Evolutionary conservation across 2,329 filamentous ascomycete genomes (phyloP).

Genomic region (Aspergillus sp.): DNA sequence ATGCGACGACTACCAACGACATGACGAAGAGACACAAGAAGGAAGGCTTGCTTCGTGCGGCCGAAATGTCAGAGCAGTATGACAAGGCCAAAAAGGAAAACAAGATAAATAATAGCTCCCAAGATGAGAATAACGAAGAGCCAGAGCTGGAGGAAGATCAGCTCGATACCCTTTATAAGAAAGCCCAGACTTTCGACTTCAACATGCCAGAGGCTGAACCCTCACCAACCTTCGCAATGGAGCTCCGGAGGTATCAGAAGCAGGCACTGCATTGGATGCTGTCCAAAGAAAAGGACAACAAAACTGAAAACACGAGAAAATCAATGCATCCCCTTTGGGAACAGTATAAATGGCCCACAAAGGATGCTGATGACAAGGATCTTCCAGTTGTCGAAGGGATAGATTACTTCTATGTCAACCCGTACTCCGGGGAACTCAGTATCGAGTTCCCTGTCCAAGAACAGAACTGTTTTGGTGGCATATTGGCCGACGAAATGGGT

Average conservation of each 20-base stretch:
- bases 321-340: conserved; percentile 99
- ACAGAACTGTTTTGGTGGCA: conserved; percentile 87
- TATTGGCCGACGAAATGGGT: conserved; percentile 94
- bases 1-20: conserved; percentile 67
- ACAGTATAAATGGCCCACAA: conserved; percentile 81
- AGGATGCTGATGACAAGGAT: conserved; percentile 77
- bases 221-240: conserved; percentile 71
- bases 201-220: conserved; percentile 81
- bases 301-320: conserved; percentile 55
- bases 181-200: conserved; percentile 96
- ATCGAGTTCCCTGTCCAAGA: conserved; percentile 88
- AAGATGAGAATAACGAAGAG: conserved; percentile 70
- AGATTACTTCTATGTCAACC: conserved; percentile 84
- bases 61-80: conserved; percentile 73
- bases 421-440: conserved; percentile 90
- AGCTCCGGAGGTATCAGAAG: conserved; percentile 85
- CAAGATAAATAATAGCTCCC: conserved; percentile 39
- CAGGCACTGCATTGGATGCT: conserved; percentile 97
- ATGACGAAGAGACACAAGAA: conserved; percentile 70
- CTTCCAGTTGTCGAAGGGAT: conserved; percentile 60
- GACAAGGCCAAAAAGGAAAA: conserved; percentile 53
- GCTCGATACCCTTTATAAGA: conserved; percentile 86
- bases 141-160: conserved; percentile 92
- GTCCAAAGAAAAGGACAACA: conserved; percentile 77
- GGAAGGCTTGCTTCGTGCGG: conserved; percentile 78